These are phyloP conservation scores for Eucalyptus erythrocorys DNA, from an alignment of 345 rosid genomes.

Conservation along the genomic window DNA sequence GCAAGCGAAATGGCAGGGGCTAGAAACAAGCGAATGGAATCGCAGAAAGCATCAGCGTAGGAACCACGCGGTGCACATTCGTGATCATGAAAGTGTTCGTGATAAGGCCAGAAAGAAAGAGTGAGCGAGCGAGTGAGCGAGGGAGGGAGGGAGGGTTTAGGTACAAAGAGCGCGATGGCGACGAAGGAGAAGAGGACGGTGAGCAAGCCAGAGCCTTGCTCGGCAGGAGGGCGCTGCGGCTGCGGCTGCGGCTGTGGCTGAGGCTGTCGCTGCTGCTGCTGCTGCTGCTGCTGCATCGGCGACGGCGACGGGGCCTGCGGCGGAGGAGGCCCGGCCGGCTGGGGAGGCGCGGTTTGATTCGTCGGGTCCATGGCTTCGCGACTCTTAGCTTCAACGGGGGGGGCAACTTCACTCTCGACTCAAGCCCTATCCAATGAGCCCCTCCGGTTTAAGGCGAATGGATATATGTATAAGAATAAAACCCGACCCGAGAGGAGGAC, in stretches of 20 bases:
- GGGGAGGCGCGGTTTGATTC: background rate
- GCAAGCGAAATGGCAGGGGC: background rate
- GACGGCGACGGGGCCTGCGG: background rate
- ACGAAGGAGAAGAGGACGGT: slow-evolving; percentile 25
- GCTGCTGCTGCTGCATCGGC: background rate
- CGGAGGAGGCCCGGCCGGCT: background rate
- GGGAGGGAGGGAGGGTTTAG: background rate
- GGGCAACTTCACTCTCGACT: too few species aligned
- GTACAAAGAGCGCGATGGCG: slow-evolving; percentile 34
- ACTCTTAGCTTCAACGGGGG: too few species aligned
- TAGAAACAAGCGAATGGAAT: background rate
- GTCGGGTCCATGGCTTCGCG: slow-evolving; percentile 27
- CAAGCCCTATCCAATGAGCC: too few species aligned
- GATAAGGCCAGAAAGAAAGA: background rate
- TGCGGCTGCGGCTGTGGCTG: background rate
- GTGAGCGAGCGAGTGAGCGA: background rate
- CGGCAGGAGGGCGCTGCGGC: slow-evolving; percentile 12
- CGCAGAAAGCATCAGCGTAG: background rate
- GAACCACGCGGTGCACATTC: background rate
- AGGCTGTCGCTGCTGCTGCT: background rate
- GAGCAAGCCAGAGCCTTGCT: slow-evolving; percentile 18
- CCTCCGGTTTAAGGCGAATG: too few species aligned
- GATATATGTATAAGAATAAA: too few species aligned
- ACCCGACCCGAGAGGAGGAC: too few species aligned
- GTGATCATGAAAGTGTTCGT: background rate